Percentiles rank a stretch among this genome's conserved stretches.
These are phyloP conservation scores for Abrus precatorius DNA, from an alignment of 306 rosid genomes.

Conservation along the genomic window DNA sequence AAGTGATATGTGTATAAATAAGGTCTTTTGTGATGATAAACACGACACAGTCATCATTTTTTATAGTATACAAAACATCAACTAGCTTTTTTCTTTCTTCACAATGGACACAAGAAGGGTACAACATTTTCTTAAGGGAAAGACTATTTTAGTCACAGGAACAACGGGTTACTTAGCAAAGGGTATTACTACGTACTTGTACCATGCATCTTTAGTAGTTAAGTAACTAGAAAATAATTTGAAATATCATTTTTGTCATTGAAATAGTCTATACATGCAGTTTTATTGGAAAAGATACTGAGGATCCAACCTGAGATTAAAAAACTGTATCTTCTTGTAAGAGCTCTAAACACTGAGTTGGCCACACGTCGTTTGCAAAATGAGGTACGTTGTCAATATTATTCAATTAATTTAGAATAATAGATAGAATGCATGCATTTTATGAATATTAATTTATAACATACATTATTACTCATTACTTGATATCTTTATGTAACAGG, in stretches of 20 bases:
- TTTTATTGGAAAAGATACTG: constrained; percentile 73
- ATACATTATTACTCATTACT: background rate
- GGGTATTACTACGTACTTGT: constrained; percentile 14
- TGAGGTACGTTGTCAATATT: constrained; percentile 49
- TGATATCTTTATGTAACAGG: constrained; percentile 31
- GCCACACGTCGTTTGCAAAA: constrained; percentile 59
- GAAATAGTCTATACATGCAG: constrained; percentile 43
- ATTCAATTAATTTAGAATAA: background rate
- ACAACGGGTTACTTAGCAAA: constrained; percentile 46
- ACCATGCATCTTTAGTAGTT: background rate
- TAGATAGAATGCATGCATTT: background rate
- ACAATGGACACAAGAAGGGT: constrained; percentile 30
- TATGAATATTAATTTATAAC: background rate
- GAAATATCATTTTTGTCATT: background rate
- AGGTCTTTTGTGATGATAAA: no score
- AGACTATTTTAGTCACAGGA: constrained; percentile 48
- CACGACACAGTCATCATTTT: no score
- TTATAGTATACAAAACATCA: no score
- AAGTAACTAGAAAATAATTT: background rate
- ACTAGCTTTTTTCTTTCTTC: background rate
- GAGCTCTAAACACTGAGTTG: constrained; percentile 55
- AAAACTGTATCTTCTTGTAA: constrained; percentile 69
- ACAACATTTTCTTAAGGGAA: constrained; percentile 19
- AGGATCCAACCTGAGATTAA: constrained; percentile 66
- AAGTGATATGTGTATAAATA: no score